These are phyloP conservation scores for Halteria grandinella DNA, from an alignment of 73 alveolate genomes.

Conservation along the genomic window DNA sequence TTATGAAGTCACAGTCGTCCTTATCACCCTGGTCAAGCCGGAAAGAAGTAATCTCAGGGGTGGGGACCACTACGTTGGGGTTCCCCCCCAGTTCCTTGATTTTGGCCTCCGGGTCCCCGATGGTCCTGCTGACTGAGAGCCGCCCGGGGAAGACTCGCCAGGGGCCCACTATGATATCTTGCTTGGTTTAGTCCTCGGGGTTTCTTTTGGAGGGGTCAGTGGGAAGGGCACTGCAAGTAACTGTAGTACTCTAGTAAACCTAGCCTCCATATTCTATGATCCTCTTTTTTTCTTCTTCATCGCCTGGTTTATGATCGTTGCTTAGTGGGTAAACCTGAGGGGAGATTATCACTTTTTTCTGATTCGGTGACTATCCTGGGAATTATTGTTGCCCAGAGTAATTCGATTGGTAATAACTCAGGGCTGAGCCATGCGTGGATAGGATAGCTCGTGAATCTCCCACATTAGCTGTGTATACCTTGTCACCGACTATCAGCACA, in stretches of 20 bases:
- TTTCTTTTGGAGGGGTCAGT: conserved; percentile 31
- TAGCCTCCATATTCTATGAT: conserved; percentile 53
- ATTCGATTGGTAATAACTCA: conserved; percentile 73
- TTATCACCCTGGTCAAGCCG: conserved; percentile 59
- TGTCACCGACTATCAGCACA: conserved; percentile 70
- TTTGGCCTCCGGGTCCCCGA: conserved; percentile 83
- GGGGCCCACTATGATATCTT: conserved; percentile 35
- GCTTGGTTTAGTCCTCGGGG: no score
- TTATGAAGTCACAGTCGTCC: conserved; percentile 73
- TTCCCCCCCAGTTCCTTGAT: conserved; percentile 78
- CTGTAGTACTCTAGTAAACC: conserved; percentile 28
- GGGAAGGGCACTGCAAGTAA: conserved; percentile 24
- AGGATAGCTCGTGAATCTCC: conserved; percentile 86
- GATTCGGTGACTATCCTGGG: no score
- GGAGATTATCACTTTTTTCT: conserved; percentile 69
- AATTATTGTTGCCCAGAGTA: no score
- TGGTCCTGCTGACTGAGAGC: conserved; percentile 74
- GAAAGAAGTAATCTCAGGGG: conserved; percentile 68
- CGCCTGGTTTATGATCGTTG: conserved; percentile 53
- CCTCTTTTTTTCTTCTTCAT: conserved; percentile 46
- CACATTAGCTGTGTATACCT: conserved; percentile 79
- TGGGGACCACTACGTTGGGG: conserved; percentile 76
- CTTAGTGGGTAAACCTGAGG: conserved; percentile 39
- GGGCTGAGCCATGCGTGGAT: conserved; percentile 66
- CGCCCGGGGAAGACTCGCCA: conserved; percentile 81